Evolutionary conservation across 2,329 filamentous ascomycete genomes (phyloP).

Genomic region (Dendrostoma leiphaemia): DNA sequence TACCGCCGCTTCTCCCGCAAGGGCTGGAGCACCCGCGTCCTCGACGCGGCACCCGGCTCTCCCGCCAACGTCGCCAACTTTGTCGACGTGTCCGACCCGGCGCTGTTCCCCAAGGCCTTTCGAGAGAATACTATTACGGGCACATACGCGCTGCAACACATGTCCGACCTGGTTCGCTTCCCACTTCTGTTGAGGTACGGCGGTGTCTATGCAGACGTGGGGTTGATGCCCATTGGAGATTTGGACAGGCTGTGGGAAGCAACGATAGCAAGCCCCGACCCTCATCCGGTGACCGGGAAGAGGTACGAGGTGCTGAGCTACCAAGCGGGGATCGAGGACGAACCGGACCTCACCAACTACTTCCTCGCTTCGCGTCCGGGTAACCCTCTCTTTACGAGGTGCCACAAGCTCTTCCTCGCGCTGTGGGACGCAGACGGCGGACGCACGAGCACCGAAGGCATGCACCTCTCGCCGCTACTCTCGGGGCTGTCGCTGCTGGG

Average conservation of each 20-base stretch:
- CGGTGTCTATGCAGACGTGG: conserved; percentile 57
- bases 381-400: conserved; percentile 45
- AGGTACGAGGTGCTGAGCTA: conserved; percentile 48
- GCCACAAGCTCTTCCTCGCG: conserved; percentile 48
- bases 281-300: conserved; percentile 25
- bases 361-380: conserved; percentile 36
- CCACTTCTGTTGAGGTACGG: conserved; percentile 56
- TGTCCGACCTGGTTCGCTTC: conserved; percentile 56
- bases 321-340: conserved; percentile 32
- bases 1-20: conserved; percentile 48
- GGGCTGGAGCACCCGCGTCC: conserved; percentile 53
- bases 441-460: conserved; percentile 47
- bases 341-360: conserved; percentile 45
- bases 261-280: conserved; percentile 41
- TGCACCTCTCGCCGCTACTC: conserved; percentile 46
- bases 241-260: conserved; percentile 51
- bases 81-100: conserved; percentile 42
- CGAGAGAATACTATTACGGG: conserved; percentile 46
- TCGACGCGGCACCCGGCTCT: conserved; percentile 43
- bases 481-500: conserved; percentile 40
- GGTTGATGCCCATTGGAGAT: conserved; percentile 56
- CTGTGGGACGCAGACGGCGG: conserved; percentile 46
- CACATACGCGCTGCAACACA: conserved; percentile 50
- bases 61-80: conserved; percentile 47
- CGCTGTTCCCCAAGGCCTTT: conserved; percentile 49